Conservation (phyloP, 805 yeast genomes). For the Starmerella cellae region DNA sequence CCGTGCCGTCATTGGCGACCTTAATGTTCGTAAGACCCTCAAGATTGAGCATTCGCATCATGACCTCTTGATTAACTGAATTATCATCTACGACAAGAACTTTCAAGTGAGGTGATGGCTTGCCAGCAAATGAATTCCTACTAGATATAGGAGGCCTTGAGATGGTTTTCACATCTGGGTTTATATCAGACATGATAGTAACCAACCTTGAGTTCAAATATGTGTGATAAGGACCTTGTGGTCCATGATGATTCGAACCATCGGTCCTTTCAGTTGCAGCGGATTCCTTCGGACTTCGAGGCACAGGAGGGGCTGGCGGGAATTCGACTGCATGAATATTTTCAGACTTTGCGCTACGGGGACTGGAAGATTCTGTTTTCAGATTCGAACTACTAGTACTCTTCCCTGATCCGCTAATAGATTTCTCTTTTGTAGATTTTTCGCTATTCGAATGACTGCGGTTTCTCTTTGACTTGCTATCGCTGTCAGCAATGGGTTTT, state of each 20-base stretch:
- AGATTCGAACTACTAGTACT: neutral
- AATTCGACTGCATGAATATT: neutral
- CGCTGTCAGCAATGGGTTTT: neutral
- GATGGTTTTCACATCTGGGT: neutral
- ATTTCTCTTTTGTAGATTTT: neutral
- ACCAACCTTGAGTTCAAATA: neutral
- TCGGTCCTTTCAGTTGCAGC: neutral
- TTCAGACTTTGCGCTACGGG: neutral
- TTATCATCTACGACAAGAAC: slow-evolving; percentile 91
- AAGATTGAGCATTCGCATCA: slow-evolving; percentile 69
- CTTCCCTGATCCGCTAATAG: neutral
- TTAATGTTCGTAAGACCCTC: slow-evolving; percentile 66
- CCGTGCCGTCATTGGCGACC: slow-evolving; percentile 82
- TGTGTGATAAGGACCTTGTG: neutral
- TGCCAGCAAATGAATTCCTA: slow-evolving; percentile 3
- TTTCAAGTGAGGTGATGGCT: slow-evolving; percentile 20
- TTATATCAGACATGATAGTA: neutral
- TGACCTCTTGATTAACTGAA: slow-evolving; percentile 85
- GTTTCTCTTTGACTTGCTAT: neutral
- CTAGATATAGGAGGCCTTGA: slow-evolving; percentile 3
- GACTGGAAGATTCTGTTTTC: neutral
- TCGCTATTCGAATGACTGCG: neutral
- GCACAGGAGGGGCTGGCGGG: no score
- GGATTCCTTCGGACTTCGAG: neutral
- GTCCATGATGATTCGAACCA: neutral